phyloP scores from a whole-genome alignment of 1,284 basidiomycete species.

The Trichosporon asahii region DNA sequence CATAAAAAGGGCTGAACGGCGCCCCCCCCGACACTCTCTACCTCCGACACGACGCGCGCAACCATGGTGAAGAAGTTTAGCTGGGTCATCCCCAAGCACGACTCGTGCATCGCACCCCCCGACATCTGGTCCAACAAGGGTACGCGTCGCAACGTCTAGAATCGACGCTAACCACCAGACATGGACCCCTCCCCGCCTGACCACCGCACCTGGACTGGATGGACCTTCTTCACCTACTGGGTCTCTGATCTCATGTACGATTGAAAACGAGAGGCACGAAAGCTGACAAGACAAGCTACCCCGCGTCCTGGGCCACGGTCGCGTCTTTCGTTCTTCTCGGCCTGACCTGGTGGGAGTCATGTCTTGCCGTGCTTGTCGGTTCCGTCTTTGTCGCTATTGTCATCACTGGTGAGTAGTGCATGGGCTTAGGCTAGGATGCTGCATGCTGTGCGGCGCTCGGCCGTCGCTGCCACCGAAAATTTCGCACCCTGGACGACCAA shows the following conservation, averaged over 20 bases:
- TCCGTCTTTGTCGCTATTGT: constrained; percentile 35
- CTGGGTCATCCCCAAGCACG: constrained; percentile 44
- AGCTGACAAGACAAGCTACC: constrained; percentile 4
- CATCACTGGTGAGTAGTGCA: constrained; percentile 30
- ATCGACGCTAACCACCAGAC: constrained; percentile 25
- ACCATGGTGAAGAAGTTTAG: constrained; percentile 3
- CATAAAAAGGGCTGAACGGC: not conserved
- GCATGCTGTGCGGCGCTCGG: not conserved
- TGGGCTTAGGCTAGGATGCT: not conserved
- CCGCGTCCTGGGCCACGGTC: constrained; percentile 41
- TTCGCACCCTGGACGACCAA: not conserved
- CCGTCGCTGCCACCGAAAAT: not conserved
- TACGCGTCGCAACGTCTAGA: constrained; percentile 12
- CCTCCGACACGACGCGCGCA: not conserved
- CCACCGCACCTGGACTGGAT: constrained; percentile 38
- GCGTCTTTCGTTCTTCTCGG: constrained; percentile 39
- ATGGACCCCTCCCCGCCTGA: constrained; percentile 42
- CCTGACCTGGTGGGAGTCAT: constrained; percentile 37
- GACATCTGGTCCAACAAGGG: constrained; percentile 45
- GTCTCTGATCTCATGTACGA: constrained; percentile 16
- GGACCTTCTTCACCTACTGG: constrained; percentile 36
- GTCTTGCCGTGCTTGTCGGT: constrained; percentile 39
- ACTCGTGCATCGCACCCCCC: constrained; percentile 41
- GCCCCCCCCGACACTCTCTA: not conserved
- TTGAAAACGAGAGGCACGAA: not conserved